phyloP scores from a whole-genome alignment of 1,284 basidiomycete species.

The Paramarasmius palmivorus region DNA sequence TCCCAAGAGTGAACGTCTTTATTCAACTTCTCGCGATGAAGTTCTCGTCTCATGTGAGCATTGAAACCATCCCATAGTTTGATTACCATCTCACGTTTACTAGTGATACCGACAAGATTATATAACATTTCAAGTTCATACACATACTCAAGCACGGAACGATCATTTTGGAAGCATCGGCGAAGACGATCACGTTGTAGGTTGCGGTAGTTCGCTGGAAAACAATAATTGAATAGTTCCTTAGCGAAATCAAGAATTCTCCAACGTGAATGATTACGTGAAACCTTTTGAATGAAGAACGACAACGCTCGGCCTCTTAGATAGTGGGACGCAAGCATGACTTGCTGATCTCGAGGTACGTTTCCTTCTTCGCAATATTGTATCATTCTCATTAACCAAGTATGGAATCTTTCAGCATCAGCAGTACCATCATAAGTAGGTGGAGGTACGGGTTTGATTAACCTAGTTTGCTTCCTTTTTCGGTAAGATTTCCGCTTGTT shows the following conservation, averaged over 20 bases:
- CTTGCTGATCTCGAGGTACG: conserved; percentile 4
- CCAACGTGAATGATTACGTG: conserved; percentile 2
- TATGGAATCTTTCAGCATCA: conserved; percentile 6
- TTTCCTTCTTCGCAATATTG: conserved; percentile 5
- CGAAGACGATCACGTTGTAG: not conserved
- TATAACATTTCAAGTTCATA: conserved; percentile 3
- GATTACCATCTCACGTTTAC: conserved; percentile 4
- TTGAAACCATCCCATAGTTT: conserved; percentile 11
- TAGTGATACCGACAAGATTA: not conserved
- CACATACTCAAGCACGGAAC: conserved; percentile 6
- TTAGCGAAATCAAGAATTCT: not conserved
- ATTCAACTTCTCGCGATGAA: conserved; percentile 2
- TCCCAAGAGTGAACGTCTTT: conserved; percentile 5
- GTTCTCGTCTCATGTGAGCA: not conserved
- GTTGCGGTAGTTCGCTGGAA: conserved; percentile 4
- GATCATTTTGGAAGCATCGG: not conserved
- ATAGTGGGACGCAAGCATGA: not conserved
- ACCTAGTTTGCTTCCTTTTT: not conserved
- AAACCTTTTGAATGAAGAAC: conserved; percentile 9
- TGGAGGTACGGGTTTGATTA: conserved; percentile 2
- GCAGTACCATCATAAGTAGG: conserved; percentile 8
- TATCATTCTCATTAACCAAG: conserved; percentile 1
- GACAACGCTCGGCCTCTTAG: not conserved
- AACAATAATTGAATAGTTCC: conserved; percentile 6
- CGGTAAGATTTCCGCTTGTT: not conserved